Evolutionary conservation across 2,329 filamentous ascomycete species (phyloP).

Genomic region (Lachnellula cervina): DNA sequence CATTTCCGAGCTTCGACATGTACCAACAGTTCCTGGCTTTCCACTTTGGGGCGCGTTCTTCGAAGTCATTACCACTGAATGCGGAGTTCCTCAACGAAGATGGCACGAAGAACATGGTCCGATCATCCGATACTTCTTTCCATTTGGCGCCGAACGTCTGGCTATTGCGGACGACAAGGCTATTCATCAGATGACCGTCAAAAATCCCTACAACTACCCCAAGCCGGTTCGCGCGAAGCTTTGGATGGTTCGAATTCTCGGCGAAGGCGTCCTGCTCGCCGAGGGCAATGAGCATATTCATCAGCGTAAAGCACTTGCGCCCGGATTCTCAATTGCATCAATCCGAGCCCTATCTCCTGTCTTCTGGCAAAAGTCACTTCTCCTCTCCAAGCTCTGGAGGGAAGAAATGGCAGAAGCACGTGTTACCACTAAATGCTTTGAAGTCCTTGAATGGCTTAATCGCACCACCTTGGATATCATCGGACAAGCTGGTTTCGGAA

Average conservation of each 20-base stretch:
- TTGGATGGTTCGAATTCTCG: constrained; percentile 58
- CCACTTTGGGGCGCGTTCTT: constrained; percentile 42
- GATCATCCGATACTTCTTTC: constrained; percentile 43
- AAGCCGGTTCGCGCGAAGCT: constrained; percentile 54
- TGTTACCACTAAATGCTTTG: constrained; percentile 26
- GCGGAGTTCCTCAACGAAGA: constrained; percentile 37
- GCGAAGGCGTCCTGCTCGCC: constrained; percentile 69
- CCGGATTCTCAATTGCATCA: constrained; percentile 76
- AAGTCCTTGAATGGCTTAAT: constrained; percentile 49
- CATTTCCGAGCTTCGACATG: constrained; percentile 38
- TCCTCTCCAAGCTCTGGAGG: constrained; percentile 40
- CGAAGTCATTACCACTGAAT: constrained; percentile 38
- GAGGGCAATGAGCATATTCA: constrained; percentile 52
- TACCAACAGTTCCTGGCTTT: constrained; percentile 39
- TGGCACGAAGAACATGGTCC: constrained; percentile 40
- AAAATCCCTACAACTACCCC: constrained; percentile 61
- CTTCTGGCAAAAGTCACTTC: constrained; percentile 70
- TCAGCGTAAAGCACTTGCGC: constrained; percentile 71
- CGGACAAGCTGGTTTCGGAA: constrained; percentile 63
- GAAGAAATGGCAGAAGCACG: constrained; percentile 45
- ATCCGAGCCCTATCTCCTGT: constrained; percentile 76
- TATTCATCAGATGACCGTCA: constrained; percentile 40
- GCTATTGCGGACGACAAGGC: constrained; percentile 41
- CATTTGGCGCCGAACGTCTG: constrained; percentile 40
- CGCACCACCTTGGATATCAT: constrained; percentile 70